Conservation (phyloP, 2,329 filamentous ascomycete species). For the Fusarium lyarnte region DNA sequence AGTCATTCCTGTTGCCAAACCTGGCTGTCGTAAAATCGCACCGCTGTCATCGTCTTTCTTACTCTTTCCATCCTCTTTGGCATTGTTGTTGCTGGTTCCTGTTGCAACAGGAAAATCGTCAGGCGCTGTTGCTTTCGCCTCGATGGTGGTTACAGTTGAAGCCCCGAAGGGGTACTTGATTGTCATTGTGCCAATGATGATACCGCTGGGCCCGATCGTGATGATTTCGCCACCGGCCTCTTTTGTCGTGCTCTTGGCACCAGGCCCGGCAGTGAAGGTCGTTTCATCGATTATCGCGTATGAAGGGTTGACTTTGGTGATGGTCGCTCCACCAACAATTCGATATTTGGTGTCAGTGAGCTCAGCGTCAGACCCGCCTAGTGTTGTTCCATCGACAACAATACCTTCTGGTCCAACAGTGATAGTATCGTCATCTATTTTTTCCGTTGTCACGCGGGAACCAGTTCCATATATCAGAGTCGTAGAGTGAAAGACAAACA, state of each 20-base stretch:
- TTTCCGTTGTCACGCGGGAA: constrained; percentile 47
- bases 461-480: constrained; percentile 58
- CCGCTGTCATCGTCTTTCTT: constrained; percentile 37
- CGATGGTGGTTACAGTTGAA: constrained; percentile 55
- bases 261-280: constrained; percentile 62
- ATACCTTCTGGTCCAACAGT: constrained; percentile 59
- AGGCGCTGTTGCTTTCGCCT: constrained; percentile 42
- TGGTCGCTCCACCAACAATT: constrained; percentile 62
- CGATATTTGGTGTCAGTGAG: constrained; percentile 53
- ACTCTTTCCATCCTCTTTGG: constrained; percentile 36
- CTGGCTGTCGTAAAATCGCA: constrained; percentile 10
- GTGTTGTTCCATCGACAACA: constrained; percentile 51
- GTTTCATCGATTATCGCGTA: constrained; percentile 59
- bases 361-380: constrained; percentile 55
- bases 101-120: constrained; percentile 42
- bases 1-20: constrained; percentile 32
- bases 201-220: constrained; percentile 60
- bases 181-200: constrained; percentile 58
- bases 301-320: constrained; percentile 60
- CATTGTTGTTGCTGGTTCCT: constrained; percentile 25
- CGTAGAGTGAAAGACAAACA: constrained; percentile 54
- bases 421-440: constrained; percentile 62
- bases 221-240: constrained; percentile 61
- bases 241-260: constrained; percentile 54
- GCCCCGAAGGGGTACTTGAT: constrained; percentile 58